A percentile compares a stretch with the other conserved stretches of the same genome.
phyloP scores from a whole-genome alignment of 202 grass and related monocot species.

The Cymbopogon flexuosus region DNA sequence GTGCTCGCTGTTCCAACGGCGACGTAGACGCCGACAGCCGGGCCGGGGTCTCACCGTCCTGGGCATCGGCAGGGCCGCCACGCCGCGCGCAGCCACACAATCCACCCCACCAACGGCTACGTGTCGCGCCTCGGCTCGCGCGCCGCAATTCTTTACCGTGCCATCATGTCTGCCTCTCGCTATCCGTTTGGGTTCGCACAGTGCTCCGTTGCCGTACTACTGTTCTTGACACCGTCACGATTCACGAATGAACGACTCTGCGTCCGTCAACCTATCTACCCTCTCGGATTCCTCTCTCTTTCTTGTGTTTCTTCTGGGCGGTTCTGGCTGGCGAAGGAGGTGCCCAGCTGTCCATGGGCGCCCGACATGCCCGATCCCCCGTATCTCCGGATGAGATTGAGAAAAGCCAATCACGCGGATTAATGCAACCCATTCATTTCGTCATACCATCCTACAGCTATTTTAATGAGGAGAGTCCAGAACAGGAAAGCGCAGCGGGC shows the following conservation, averaged over 20 bases:
- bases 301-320: too few relatives aligned
- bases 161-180: neutral
- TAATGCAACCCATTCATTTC: neutral
- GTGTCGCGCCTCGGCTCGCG: neutral
- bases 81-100: slow-evolving; percentile 18
- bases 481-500: neutral
- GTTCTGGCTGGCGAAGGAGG: neutral
- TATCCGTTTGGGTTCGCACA: too few relatives aligned
- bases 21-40: neutral
- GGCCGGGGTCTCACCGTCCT: neutral
- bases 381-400: slow-evolving; percentile 5
- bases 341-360: neutral
- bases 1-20: neutral
- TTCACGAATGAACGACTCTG: too few relatives aligned
- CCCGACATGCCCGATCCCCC: slow-evolving; percentile 23
- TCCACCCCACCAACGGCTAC: neutral
- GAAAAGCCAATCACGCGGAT: neutral
- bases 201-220: neutral
- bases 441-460: too few relatives aligned
- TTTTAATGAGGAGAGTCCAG: neutral
- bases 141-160: neutral
- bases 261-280: too few relatives aligned
- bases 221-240: neutral
- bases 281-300: neutral
- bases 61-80: slow-evolving; percentile 11